phyloP scores from a whole-genome alignment of 1,139 yeast species.

The Blastobotrys capitulatus region DNA sequence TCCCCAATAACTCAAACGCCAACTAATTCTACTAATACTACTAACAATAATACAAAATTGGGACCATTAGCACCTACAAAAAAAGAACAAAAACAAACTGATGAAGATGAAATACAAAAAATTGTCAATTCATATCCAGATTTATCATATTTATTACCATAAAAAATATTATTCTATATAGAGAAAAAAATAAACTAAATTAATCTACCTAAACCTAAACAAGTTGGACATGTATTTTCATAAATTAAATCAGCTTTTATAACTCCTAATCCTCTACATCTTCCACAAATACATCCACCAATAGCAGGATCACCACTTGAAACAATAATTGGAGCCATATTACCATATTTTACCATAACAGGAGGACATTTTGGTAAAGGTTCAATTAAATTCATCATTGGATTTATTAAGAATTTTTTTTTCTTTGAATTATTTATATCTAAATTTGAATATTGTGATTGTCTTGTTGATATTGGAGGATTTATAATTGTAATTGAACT shows the following conservation, averaged over 20 bases:
- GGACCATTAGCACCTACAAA: slow-evolving; percentile 16
- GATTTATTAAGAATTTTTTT: neutral
- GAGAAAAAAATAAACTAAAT: slow-evolving; percentile 9
- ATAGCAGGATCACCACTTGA: slow-evolving; percentile 78
- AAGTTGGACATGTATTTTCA: slow-evolving; percentile 34
- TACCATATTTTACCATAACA: slow-evolving; percentile 12
- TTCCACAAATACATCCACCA: slow-evolving; percentile 74
- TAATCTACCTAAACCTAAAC: slow-evolving; percentile 62
- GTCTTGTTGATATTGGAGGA: slow-evolving; percentile 12
- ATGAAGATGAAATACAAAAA: slow-evolving; percentile 19
- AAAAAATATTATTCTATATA: neutral
- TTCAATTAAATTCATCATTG: slow-evolving; percentile 3
- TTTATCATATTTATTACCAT: slow-evolving; percentile 19
- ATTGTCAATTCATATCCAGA: slow-evolving; percentile 26
- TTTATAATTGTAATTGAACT: slow-evolving; percentile 13
- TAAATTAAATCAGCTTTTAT: slow-evolving; percentile 34
- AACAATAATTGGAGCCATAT: slow-evolving; percentile 42
- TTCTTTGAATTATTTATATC: neutral
- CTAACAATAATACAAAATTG: neutral
- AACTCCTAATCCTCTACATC: slow-evolving; percentile 69
- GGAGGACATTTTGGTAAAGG: slow-evolving; percentile 14
- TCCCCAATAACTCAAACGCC: neutral
- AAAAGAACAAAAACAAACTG: slow-evolving; percentile 15
- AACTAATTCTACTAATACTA: too few relatives aligned
- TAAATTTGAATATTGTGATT: neutral